phyloP scores from a whole-genome alignment of 768 basidiomycete genomes.

The Tylopilus subfusipes region DNA sequence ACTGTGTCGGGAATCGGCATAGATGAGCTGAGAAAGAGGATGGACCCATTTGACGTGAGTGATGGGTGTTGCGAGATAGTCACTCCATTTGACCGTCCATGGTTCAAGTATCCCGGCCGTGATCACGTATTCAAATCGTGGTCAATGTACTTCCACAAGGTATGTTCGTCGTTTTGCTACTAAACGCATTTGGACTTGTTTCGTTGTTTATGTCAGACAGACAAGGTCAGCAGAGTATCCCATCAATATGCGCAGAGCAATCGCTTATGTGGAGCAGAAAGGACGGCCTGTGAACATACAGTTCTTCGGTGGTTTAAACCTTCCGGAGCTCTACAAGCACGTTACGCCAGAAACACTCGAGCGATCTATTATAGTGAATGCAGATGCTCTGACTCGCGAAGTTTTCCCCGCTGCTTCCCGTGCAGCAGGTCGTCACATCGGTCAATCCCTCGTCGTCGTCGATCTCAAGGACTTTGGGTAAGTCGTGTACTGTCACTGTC shows the following conservation, averaged over 20 bases:
- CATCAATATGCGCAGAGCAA: background rate
- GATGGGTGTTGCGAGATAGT: background rate
- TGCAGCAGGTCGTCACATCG: conserved; percentile 49
- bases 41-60: conserved; percentile 71
- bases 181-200: background rate
- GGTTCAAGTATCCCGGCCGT: conserved; percentile 61
- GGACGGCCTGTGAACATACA: conserved; percentile 73
- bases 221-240: conserved; percentile 49
- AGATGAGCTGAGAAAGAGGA: conserved; percentile 55
- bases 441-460: conserved; percentile 58
- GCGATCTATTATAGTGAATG: conserved; percentile 61
- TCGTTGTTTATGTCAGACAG: conserved; percentile 41
- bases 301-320: conserved; percentile 55
- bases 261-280: conserved; percentile 38
- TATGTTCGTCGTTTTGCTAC: conserved; percentile 22
- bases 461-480: conserved; percentile 72
- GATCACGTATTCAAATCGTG: conserved; percentile 68
- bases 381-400: conserved; percentile 62
- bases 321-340: conserved; percentile 52
- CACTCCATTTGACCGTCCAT: background rate
- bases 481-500: conserved; percentile 12
- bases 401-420: conserved; percentile 62
- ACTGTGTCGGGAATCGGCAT: conserved; percentile 63
- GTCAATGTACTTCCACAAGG: conserved; percentile 81
- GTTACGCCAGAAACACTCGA: conserved; percentile 60